Conservation (phyloP, 2,329 filamentous ascomycete species). For the Diaporthe ilicicola region DNA sequence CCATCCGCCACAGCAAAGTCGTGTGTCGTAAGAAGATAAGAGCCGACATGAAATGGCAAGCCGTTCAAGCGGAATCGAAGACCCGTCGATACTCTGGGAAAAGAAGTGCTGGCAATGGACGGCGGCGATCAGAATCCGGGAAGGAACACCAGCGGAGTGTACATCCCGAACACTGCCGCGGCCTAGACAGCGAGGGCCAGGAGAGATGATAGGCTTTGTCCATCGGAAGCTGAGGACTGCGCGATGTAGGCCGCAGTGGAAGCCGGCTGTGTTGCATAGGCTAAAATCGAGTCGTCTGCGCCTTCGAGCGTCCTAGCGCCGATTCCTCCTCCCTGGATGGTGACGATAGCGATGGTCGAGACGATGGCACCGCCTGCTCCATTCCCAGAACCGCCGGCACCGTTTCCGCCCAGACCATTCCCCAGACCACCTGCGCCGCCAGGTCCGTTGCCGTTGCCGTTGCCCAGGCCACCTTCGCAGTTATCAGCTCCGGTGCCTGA, state of each 20-base stretch:
- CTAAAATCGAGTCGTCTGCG: constrained; percentile 19
- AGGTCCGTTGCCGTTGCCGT: constrained; percentile 9
- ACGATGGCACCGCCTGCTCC: constrained; percentile 28
- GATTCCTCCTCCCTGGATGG: constrained; percentile 28
- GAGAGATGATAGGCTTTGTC: constrained; percentile 29
- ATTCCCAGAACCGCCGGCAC: constrained; percentile 12
- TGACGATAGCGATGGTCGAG: constrained; percentile 32
- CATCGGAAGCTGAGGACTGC: constrained; percentile 27
- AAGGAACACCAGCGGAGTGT: constrained; percentile 27
- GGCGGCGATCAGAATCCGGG: constrained; percentile 28
- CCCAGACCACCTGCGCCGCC: constrained; percentile 20
- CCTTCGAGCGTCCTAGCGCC: constrained; percentile 31
- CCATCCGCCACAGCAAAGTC: constrained; percentile 23
- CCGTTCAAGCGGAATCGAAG: background rate
- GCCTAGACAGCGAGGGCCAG: constrained; percentile 33
- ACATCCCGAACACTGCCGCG: constrained; percentile 32
- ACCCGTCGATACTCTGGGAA: background rate
- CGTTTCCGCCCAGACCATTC: constrained; percentile 11
- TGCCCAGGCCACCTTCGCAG: constrained; percentile 6
- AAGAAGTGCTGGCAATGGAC: background rate
- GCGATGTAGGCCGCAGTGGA: constrained; percentile 28
- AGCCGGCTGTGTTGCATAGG: constrained; percentile 26
- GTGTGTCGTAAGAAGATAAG: constrained; percentile 17
- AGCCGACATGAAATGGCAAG: background rate
- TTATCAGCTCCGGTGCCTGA: constrained; percentile 8